These are phyloP conservation scores for Pestalotiopsis sp. DNA, from an alignment of 2,329 filamentous ascomycete species.

Conservation along the genomic window DNA sequence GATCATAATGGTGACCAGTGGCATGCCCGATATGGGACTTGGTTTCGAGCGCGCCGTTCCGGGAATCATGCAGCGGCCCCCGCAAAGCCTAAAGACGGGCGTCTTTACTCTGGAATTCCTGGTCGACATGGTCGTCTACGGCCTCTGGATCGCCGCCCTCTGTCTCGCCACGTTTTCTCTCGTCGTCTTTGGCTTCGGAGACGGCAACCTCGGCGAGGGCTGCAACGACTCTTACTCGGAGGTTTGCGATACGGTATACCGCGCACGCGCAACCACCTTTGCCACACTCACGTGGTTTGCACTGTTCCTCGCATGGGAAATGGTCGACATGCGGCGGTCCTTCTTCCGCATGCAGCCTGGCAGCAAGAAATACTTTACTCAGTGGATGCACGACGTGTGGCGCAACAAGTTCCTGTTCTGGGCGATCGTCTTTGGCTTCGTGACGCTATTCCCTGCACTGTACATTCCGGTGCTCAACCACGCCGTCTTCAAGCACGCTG, in stretches of 20 bases:
- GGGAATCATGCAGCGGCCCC: conserved; percentile 70
- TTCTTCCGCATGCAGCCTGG: conserved; percentile 76
- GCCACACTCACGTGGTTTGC: conserved; percentile 77
- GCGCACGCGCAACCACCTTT: conserved; percentile 73
- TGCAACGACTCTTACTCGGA: conserved; percentile 63
- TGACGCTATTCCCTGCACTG: conserved; percentile 51
- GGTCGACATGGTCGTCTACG: conserved; percentile 69
- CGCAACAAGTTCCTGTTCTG: conserved; percentile 74
- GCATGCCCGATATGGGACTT: conserved; percentile 76
- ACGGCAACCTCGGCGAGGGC: conserved; percentile 53
- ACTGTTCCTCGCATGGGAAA: conserved; percentile 78
- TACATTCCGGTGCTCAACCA: conserved; percentile 65
- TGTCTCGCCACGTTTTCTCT: conserved; percentile 66
- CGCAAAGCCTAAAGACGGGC: conserved; percentile 62
- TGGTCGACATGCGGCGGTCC: conserved; percentile 70
- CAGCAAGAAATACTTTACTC: conserved; percentile 62
- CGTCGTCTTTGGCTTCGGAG: conserved; percentile 63
- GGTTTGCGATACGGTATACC: conserved; percentile 66
- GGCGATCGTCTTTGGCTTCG: conserved; percentile 53
- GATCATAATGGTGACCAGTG: conserved; percentile 81
- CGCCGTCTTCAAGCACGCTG: conserved; percentile 61
- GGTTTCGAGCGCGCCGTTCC: conserved; percentile 72
- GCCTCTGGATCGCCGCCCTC: conserved; percentile 68
- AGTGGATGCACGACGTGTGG: conserved; percentile 71
- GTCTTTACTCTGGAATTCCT: conserved; percentile 70